A percentile compares a stretch with the other conserved stretches of the same genome.
These are phyloP conservation scores for Singerocomus inundabilis DNA, from an alignment of 1,284 basidiomycete genomes.

Conservation along the genomic window DNA sequence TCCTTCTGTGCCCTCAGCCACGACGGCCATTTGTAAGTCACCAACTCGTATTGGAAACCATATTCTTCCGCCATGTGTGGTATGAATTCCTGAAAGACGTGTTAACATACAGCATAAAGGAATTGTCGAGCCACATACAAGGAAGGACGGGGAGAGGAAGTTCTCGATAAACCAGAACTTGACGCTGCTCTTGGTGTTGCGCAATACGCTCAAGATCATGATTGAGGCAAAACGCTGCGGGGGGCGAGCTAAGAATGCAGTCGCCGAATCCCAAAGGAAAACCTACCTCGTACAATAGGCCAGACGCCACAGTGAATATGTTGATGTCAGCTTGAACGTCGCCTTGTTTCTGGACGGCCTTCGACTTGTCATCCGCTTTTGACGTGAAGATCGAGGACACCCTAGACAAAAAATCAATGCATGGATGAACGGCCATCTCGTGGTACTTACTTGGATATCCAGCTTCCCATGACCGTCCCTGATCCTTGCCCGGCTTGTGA, in stretches of 20 bases:
- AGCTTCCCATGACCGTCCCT: slow-evolving; percentile 42
- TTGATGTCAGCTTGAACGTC: slow-evolving; percentile 84
- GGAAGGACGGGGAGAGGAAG: slow-evolving; percentile 96
- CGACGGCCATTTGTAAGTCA: slow-evolving; percentile 98
- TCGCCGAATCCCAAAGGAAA: neutral
- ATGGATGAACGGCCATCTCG: neutral
- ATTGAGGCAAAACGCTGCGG: slow-evolving; percentile 90
- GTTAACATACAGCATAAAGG: slow-evolving; percentile 6
- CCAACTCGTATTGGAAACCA: slow-evolving; percentile 92
- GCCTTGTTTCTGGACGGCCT: slow-evolving; percentile 20
- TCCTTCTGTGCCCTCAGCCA: slow-evolving; percentile 97
- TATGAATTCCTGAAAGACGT: slow-evolving; percentile 75
- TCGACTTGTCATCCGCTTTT: slow-evolving; percentile 17
- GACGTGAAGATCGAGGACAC: slow-evolving; percentile 54
- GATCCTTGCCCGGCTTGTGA: slow-evolving; percentile 33
- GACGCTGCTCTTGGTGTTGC: slow-evolving; percentile 89
- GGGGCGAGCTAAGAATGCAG: slow-evolving; percentile 12
- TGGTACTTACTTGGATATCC: slow-evolving; percentile 49
- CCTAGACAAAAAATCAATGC: slow-evolving; percentile 34
- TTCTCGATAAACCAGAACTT: slow-evolving; percentile 99
- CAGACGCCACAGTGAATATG: slow-evolving; percentile 98
- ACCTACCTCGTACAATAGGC: slow-evolving; percentile 88
- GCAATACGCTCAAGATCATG: slow-evolving; percentile 95
- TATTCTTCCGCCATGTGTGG: slow-evolving; percentile 90
- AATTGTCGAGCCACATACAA: slow-evolving; percentile 48